Conservation (phyloP, 2,329 filamentous ascomycete species). For the Podosphaera fusca region DNA sequence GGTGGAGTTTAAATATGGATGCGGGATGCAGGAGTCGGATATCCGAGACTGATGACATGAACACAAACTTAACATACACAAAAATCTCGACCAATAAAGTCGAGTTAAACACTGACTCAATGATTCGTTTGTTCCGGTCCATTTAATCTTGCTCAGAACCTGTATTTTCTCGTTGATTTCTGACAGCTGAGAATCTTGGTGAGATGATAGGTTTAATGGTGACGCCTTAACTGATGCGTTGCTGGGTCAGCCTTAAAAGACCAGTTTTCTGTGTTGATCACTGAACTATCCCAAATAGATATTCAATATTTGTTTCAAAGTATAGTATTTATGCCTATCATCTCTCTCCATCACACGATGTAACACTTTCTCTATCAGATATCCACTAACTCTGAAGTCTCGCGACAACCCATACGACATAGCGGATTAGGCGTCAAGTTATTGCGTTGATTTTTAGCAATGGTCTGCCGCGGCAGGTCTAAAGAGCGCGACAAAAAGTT, state of each 20-base stretch:
- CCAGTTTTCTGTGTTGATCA: neutral
- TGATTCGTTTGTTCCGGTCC: no score
- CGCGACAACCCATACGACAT: no score
- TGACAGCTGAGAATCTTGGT: neutral
- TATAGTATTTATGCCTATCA: neutral
- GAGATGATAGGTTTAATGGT: neutral
- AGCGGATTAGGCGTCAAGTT: no score
- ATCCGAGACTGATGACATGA: no score
- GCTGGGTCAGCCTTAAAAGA: neutral
- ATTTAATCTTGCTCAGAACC: no score
- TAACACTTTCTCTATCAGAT: neutral
- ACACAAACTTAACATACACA: no score
- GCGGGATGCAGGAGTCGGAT: neutral
- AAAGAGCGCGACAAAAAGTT: slow-evolving; percentile 25
- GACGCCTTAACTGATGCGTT: neutral
- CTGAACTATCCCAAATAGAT: neutral
- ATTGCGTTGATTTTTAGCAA: neutral
- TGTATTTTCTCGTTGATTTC: neutral
- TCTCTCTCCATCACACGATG: neutral
- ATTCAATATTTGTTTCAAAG: neutral
- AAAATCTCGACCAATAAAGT: no score
- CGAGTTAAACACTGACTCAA: no score
- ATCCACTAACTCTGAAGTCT: neutral
- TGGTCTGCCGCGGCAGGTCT: slow-evolving; percentile 13
- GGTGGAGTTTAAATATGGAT: neutral